Base-by-base conservation (phyloP, 257 asterid species). In the Coffea canephora region DNA sequence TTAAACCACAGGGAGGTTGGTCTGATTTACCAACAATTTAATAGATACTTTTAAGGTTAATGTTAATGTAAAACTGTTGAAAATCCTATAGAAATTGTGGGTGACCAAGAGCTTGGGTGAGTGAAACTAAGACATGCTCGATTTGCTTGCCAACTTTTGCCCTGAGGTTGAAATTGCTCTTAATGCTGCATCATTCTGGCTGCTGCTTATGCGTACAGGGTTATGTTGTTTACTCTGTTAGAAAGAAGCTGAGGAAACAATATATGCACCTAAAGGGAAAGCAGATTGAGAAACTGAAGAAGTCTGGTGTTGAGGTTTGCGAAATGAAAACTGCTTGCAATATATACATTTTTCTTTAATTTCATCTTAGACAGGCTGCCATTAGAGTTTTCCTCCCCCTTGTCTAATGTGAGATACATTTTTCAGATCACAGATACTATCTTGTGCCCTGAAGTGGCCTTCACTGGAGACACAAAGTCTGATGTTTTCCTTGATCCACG, bases 381-480 rank as follows among this genome's bases (percentile, higher is more conserved):
- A 27, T 67, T 69, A 11, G 52, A 61, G 23, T 69, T 23, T 64
- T 11, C 59, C 31, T 81, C 46, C 65, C 43, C 25, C 18, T 10
- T 45, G n/a, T 27, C 45, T 39, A 70, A 23, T 74, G 34, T 74
- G 52, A 69, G 34, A 36, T 43, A 31, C 66, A 21, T 80, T 88
- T 78, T 45, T 79, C 90, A 95, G 99, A 95, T 95, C 79, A 90
- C 97, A 79, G 95, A 95, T 86, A 92, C 95, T 50, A 83, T 95
- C 78, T 85, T 95, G 86, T 88, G 90, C 78, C 99, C 99, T 61
- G 99, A 95, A 88, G 93, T 93, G 75, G 98, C 99, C 76, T 92
- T 95, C 89, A 93, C 98, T 2, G 99, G 99, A 86, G 99, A 95
- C 87, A 93, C 99, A 75, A 84, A 67, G 66, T 93, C 99, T 1